Evolutionary conservation across 148 eudicot species (phyloP).

Genomic region (Camellia lanceoleosa): DNA sequence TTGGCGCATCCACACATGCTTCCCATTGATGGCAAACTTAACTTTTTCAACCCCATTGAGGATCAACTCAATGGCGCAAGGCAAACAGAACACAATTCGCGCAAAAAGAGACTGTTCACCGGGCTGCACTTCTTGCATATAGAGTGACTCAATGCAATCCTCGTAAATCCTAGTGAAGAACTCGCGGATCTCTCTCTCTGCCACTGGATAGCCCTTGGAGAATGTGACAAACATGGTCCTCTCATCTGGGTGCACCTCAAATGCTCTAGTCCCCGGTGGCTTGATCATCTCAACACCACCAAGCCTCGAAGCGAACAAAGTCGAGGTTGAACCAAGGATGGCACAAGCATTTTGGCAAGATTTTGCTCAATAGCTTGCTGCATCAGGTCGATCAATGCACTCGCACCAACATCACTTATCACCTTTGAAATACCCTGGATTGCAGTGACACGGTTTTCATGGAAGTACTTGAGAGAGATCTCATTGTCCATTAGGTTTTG

Average conservation of each 20-base stretch:
- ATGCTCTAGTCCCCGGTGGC: neutral
- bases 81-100: conserved; percentile 30
- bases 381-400: conserved; percentile 32
- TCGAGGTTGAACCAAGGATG: conserved; percentile 7
- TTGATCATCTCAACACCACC: neutral
- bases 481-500: conserved; percentile 21
- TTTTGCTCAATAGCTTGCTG: conserved; percentile 17
- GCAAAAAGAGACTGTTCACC: conserved; percentile 46
- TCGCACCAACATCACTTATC: conserved; percentile 22
- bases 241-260: conserved; percentile 18
- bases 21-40: conserved; percentile 50
- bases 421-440: conserved; percentile 10
- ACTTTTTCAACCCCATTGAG: conserved; percentile 32
- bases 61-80: conserved; percentile 20
- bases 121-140: conserved; percentile 40
- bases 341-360: neutral
- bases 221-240: conserved; percentile 55
- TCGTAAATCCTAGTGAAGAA: conserved; percentile 34
- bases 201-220: conserved; percentile 48
- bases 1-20: conserved; percentile 50
- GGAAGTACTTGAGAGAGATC: conserved; percentile 32
- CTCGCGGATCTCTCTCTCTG: conserved; percentile 33
- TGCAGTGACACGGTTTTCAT: conserved; percentile 14
- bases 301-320: neutral
- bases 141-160: conserved; percentile 39